phyloP scores from a whole-genome alignment of 768 basidiomycete genomes.

The Tulasnella sp. region DNA sequence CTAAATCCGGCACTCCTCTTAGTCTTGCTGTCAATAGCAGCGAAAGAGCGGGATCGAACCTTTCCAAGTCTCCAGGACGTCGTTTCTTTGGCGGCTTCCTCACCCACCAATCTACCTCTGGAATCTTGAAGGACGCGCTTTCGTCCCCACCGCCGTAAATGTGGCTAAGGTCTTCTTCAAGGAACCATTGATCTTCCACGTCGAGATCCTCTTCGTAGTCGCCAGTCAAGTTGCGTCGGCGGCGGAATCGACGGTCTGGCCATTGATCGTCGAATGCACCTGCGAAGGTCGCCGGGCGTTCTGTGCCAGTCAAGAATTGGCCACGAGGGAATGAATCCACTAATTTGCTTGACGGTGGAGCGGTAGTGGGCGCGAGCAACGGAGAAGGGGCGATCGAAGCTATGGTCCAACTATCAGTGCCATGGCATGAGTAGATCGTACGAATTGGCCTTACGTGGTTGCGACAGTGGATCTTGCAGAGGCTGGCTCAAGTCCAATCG shows the following conservation, averaged over 20 bases:
- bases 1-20: conserved; percentile 41
- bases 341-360: conserved; percentile 26
- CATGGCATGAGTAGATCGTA: neutral
- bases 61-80: conserved; percentile 29
- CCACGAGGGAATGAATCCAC: neutral
- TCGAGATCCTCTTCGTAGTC: conserved; percentile 22
- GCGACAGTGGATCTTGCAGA: conserved; percentile 6
- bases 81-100: conserved; percentile 20
- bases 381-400: conserved; percentile 18
- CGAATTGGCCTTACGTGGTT: neutral
- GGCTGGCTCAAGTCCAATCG: neutral
- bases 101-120: conserved; percentile 30
- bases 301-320: neutral
- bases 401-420: neutral
- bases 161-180: neutral
- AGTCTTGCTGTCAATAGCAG: conserved; percentile 31
- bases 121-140: neutral
- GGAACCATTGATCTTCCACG: conserved; percentile 11
- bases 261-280: neutral
- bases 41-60: conserved; percentile 12
- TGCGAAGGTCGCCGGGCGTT: neutral
- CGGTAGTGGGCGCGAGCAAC: neutral
- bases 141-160: conserved; percentile 7
- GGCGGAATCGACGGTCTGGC: conserved; percentile 4
- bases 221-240: conserved; percentile 27